Evolutionary conservation across 331 rosid genomes (phyloP).

Genomic region (Cydonia oblonga): DNA sequence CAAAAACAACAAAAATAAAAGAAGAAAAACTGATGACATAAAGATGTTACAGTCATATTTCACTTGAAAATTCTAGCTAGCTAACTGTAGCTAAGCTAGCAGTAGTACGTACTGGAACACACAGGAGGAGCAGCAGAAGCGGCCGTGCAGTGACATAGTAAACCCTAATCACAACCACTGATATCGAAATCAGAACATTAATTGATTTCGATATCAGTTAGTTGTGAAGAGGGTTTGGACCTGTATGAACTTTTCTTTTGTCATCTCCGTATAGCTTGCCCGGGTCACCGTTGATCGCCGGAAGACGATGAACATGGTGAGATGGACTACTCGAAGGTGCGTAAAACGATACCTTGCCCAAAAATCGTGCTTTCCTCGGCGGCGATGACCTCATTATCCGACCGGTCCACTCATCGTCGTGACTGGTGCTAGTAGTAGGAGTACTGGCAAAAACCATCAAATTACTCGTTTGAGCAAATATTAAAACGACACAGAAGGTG

Average conservation of each 20-base stretch:
- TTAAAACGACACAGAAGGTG: conserved; percentile 47
- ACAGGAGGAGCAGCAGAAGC: not conserved
- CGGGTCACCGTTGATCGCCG: conserved; percentile 7
- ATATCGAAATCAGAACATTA: not conserved
- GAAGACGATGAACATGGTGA: conserved; percentile 1
- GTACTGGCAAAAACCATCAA: conserved; percentile 13
- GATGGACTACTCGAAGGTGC: conserved; percentile 22
- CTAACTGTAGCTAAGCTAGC: not conserved
- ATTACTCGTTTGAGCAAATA: conserved; percentile 32
- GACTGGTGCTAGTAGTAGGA: not conserved
- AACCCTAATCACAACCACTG: not conserved
- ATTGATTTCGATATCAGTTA: conserved; percentile 13
- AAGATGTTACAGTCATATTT: conserved; percentile 11
- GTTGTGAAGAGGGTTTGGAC: conserved; percentile 96
- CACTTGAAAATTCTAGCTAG: not conserved
- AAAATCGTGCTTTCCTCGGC: conserved; percentile 15
- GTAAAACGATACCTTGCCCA: conserved; percentile 24
- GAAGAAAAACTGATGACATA: conserved; percentile 1
- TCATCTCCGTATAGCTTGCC: conserved; percentile 36
- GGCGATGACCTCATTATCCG: conserved; percentile 9
- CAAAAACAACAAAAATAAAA: not conserved
- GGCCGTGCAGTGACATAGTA: not conserved
- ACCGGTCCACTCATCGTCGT: conserved; percentile 1
- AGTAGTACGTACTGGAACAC: not conserved
- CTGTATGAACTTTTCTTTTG: conserved; percentile 68